Evolutionary conservation across 495 filamentous ascomycete species (phyloP), one percentile per base, ranked within the genome.

Genomic region (Neurospora sp.): DNA sequence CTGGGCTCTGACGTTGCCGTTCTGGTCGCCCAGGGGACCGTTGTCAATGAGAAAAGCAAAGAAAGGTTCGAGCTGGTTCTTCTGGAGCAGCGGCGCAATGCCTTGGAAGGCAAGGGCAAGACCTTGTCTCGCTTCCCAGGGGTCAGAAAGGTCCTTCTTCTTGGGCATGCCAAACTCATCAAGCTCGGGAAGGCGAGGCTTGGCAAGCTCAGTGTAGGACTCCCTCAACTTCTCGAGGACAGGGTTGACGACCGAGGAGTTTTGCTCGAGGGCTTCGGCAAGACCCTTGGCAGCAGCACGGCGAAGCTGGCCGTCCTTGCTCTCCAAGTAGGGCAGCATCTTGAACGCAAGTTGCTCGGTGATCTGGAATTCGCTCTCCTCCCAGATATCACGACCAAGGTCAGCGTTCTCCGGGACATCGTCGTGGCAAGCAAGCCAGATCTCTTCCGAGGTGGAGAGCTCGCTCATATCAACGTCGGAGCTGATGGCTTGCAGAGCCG

Each of bases 151-250:
- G 76, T 98, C 91, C 73, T 89, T 87, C 81, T 96, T 98, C 79
- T 87, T 91, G 4, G 91, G 91, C 94, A 98, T 95, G 69, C 96
- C 96, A 78, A 92, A 98, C 71, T 93, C 91, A 77, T 99, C 96
- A 21, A 92, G 89, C 76, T 93, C 90, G 4, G 92, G 92, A 21
- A 90, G 87, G 69, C 90, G 90, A 8, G 93, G 93, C 79, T 94
- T 94, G 15, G 92, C 90, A 71, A 94, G 88, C 70, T 93, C 88
- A 28, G 85, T 79, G 80, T 98, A 99, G 19, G 87, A 88, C 7
- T 86, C 76, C 74, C 92, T 83, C 19, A 99, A 84, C 34, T 86
- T 84, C 40, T 85, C 80, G 34, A 97, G 77, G 3, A 92, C 85
- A 15, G 86, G 82, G 28, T 77, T 76, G 31, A 85, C 73, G 5